Evolutionary conservation across 805 yeast genomes (phyloP).

Genomic region (Candida boidinii): DNA sequence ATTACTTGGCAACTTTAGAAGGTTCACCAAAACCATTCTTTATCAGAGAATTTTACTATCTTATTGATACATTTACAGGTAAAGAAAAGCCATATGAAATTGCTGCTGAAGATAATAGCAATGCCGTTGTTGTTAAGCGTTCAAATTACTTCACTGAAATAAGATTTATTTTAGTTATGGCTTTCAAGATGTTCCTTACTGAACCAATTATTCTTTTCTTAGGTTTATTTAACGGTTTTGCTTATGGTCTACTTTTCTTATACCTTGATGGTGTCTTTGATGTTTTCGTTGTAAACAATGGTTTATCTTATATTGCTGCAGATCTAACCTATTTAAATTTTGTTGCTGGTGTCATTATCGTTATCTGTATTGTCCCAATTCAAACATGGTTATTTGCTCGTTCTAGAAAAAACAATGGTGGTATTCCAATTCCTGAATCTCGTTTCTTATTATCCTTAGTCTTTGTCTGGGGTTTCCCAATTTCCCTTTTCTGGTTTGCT

Average conservation of each 20-base stretch:
- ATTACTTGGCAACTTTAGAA: conserved; percentile 16
- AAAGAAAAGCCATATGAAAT: conserved; percentile 13
- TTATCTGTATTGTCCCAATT: conserved; percentile 20
- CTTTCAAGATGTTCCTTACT: conserved; percentile 24
- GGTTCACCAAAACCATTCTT: conserved; percentile 16
- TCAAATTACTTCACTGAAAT: conserved; percentile 19
- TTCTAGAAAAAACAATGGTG: conserved; percentile 23
- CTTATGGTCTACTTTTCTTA: conserved; percentile 26
- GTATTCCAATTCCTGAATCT: conserved; percentile 26
- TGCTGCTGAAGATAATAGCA: conserved; percentile 9
- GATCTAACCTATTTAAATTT: conserved; percentile 26
- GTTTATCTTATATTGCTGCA: conserved; percentile 22
- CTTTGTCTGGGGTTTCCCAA: conserved; percentile 29
- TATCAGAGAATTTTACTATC: conserved; percentile 18
- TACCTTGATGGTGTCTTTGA: conserved; percentile 28
- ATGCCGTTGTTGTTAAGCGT: conserved; percentile 16
- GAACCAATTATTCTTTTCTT: conserved; percentile 27
- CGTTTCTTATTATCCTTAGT: conserved; percentile 24
- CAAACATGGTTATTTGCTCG: conserved; percentile 23
- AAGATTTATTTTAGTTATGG: conserved; percentile 21
- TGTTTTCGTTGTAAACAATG: conserved; percentile 25
- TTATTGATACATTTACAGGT: conserved; percentile 8
- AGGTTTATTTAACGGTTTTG: conserved; percentile 27
- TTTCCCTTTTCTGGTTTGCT: conserved; percentile 26
- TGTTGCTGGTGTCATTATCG: conserved; percentile 24